A percentile compares a stretch with the other conserved stretches of the same genome.
These are phyloP conservation scores for Ogataea pini DNA, from an alignment of 805 yeast species.

Conservation along the genomic window DNA sequence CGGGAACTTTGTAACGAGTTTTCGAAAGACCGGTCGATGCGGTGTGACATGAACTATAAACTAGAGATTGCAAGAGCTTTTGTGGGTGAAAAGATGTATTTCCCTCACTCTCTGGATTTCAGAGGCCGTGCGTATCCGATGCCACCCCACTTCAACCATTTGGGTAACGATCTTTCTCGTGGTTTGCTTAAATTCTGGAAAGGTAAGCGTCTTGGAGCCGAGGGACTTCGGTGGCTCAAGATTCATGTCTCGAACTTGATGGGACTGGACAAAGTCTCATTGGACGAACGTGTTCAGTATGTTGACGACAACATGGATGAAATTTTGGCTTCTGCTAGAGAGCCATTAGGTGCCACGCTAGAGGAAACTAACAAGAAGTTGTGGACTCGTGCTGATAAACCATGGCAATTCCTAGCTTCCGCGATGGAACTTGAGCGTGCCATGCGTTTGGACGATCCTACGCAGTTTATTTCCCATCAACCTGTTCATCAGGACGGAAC, in stretches of 20 bases:
- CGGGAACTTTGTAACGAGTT: constrained; percentile 59
- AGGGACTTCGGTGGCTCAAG: constrained; percentile 73
- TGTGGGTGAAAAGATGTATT: constrained; percentile 72
- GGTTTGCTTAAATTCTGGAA: constrained; percentile 75
- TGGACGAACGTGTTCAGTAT: constrained; percentile 61
- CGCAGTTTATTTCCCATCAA: constrained; percentile 63
- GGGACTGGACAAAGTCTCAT: constrained; percentile 74
- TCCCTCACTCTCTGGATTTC: constrained; percentile 81
- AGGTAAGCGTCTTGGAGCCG: constrained; percentile 64
- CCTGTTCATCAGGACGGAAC: constrained; percentile 89
- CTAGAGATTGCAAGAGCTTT: constrained; percentile 94
- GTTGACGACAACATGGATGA: constrained; percentile 58
- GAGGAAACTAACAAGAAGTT: constrained; percentile 41
- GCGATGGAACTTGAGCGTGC: constrained; percentile 70
- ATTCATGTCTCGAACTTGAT: constrained; percentile 72
- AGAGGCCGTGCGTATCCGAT: constrained; percentile 85
- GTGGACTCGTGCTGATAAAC: constrained; percentile 78
- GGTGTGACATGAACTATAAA: constrained; percentile 93
- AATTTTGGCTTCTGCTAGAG: constrained; percentile 56
- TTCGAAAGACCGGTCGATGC: constrained; percentile 72
- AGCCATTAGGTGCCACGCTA: constrained; percentile 52
- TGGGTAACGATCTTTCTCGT: constrained; percentile 78
- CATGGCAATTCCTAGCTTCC: constrained; percentile 78
- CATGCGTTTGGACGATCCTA: constrained; percentile 59
- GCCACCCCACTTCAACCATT: constrained; percentile 77